Conservation (phyloP, 2,329 filamentous ascomycete species). For the Ophioceras dolichostomum region DNA sequence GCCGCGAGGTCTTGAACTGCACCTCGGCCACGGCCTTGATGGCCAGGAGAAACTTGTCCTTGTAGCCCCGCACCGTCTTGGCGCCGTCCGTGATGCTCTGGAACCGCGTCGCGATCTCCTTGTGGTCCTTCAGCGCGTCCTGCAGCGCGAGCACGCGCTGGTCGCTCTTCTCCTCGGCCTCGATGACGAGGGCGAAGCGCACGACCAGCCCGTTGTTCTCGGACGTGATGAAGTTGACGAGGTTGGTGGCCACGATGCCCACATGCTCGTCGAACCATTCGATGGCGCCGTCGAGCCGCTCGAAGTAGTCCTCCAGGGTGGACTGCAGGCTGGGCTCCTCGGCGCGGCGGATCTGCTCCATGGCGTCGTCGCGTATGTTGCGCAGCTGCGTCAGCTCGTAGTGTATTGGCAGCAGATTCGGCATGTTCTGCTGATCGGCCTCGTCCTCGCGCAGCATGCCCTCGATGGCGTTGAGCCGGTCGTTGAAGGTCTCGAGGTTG, state of each 20-base stretch:
- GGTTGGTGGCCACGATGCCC: constrained; percentile 73
- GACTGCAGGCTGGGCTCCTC: constrained; percentile 62
- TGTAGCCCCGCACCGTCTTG: constrained; percentile 87
- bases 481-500: constrained; percentile 79
- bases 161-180: constrained; percentile 94
- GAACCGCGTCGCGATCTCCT: constrained; percentile 85
- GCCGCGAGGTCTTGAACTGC: constrained; percentile 60
- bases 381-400: constrained; percentile 84
- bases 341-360: constrained; percentile 83
- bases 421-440: constrained; percentile 76
- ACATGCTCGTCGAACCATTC: constrained; percentile 96
- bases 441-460: constrained; percentile 73
- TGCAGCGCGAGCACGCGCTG: constrained; percentile 82
- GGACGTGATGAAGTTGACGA: constrained; percentile 75
- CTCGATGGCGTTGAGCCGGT: constrained; percentile 64
- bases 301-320: constrained; percentile 84
- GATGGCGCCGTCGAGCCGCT: constrained; percentile 72
- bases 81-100: constrained; percentile 91
- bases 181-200: constrained; percentile 79
- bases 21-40: constrained; percentile 62
- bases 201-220: constrained; percentile 88
- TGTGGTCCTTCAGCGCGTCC: constrained; percentile 90
- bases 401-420: constrained; percentile 79
- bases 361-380: constrained; percentile 90
- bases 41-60: constrained; percentile 81